phyloP scores from a whole-genome alignment of 768 basidiomycete species.

The Trametes villosa region DNA sequence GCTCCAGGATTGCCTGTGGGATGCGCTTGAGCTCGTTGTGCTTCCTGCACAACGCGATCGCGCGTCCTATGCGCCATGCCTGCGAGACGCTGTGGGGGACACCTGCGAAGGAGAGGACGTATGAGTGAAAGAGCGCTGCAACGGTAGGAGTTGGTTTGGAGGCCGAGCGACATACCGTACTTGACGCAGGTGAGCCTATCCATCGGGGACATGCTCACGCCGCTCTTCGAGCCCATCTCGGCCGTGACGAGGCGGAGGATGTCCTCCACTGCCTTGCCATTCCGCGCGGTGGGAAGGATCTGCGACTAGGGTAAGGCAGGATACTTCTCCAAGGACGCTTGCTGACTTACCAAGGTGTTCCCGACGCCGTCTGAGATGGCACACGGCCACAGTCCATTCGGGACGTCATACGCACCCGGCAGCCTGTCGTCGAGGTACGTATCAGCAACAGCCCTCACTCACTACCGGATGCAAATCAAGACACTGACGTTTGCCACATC shows the following conservation, averaged over 20 bases:
- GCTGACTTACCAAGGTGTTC: slow-evolving; percentile 35
- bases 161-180: slow-evolving; percentile 25
- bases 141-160: not conserved
- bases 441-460: no score
- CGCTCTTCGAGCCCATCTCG: slow-evolving; percentile 36
- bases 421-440: slow-evolving; percentile 19
- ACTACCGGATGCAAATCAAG: not conserved
- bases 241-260: slow-evolving; percentile 35
- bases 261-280: slow-evolving; percentile 27
- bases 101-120: slow-evolving; percentile 20
- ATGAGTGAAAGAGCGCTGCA: no score
- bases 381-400: slow-evolving; percentile 37
- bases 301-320: not conserved
- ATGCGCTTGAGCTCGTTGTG: slow-evolving; percentile 45
- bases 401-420: slow-evolving; percentile 34
- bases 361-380: slow-evolving; percentile 44
- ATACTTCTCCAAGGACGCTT: not conserved
- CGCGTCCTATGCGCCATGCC: slow-evolving; percentile 66
- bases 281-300: slow-evolving; percentile 30
- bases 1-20: slow-evolving; percentile 35
- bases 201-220: slow-evolving; percentile 35
- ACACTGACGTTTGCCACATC: slow-evolving; percentile 34
- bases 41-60: slow-evolving; percentile 55
- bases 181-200: slow-evolving; percentile 28
- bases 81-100: slow-evolving; percentile 58